Conservation (phyloP, 306 rosid genomes). For the Hylodesmum podocarpum region DNA sequence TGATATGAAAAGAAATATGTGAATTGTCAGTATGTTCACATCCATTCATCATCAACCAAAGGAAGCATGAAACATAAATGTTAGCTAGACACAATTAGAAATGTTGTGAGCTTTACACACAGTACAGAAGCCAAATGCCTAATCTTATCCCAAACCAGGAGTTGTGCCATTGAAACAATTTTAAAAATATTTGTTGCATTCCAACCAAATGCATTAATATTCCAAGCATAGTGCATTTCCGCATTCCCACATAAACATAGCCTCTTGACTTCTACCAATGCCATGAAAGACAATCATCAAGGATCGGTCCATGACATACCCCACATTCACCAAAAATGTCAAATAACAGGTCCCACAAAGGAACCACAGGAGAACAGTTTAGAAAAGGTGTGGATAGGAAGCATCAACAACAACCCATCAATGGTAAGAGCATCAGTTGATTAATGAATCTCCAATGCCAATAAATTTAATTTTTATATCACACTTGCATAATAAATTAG, state of each 20-base stretch:
- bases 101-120: neutral
- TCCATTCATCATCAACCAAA: conserved; percentile 2
- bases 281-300: neutral
- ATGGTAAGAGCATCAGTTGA: neutral
- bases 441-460: neutral
- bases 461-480: neutral
- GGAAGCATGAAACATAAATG: neutral
- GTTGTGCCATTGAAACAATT: neutral
- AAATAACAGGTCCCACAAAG: neutral
- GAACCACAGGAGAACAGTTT: neutral
- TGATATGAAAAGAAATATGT: conserved; percentile 40
- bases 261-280: neutral
- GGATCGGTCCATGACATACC: neutral
- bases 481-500: neutral
- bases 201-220: neutral
- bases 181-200: neutral
- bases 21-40: conserved; percentile 20
- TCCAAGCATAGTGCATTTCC: neutral
- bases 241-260: neutral
- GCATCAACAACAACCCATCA: neutral
- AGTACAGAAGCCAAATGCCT: neutral
- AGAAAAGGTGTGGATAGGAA: neutral
- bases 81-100: neutral
- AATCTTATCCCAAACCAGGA: neutral
- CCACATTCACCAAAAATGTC: neutral